phyloP scores from a whole-genome alignment of 805 yeast species.

The Myxozyma nipponensis region DNA sequence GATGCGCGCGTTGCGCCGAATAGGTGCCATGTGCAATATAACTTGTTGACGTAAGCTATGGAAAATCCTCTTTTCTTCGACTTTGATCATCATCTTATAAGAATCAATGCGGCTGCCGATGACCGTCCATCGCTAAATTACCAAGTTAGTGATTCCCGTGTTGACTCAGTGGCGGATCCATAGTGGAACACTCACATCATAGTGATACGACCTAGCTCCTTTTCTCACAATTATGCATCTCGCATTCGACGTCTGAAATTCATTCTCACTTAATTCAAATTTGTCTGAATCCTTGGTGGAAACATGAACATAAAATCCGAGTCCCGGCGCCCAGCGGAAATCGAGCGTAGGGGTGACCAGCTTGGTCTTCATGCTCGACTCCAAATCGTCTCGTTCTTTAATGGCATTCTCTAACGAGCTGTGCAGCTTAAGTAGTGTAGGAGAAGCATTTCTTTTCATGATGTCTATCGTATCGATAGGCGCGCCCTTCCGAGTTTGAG shows the following conservation, averaged over 20 bases:
- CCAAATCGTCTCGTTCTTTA: constrained; percentile 31
- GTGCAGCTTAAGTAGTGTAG: constrained; percentile 39
- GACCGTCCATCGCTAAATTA: constrained; percentile 47
- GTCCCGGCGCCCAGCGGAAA: constrained; percentile 43
- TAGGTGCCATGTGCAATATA: constrained; percentile 10
- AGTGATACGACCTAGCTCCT: constrained; percentile 18
- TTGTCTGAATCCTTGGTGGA: constrained; percentile 26
- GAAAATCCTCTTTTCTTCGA: constrained; percentile 37
- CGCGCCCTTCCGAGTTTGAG: constrained; percentile 22
- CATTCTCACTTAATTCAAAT: constrained; percentile 14
- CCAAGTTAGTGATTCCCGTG: not conserved
- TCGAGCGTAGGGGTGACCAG: constrained; percentile 34
- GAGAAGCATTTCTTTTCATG: constrained; percentile 33
- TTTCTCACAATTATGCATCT: constrained; percentile 13
- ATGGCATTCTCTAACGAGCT: constrained; percentile 34
- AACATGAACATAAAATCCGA: constrained; percentile 50
- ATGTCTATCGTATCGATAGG: constrained; percentile 31
- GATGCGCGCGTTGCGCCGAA: constrained; percentile 50
- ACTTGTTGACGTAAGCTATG: constrained; percentile 13
- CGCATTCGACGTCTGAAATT: constrained; percentile 11
- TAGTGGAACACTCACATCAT: constrained; percentile 7
- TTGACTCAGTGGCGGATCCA: not conserved
- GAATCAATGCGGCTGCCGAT: constrained; percentile 50
- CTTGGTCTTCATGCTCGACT: constrained; percentile 9
- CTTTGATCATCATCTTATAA: constrained; percentile 46